Evolutionary conservation across 2,329 filamentous ascomycete genomes (phyloP), one percentile per base, ranked within the genome.

Genomic region (Scytalidium sp.): DNA sequence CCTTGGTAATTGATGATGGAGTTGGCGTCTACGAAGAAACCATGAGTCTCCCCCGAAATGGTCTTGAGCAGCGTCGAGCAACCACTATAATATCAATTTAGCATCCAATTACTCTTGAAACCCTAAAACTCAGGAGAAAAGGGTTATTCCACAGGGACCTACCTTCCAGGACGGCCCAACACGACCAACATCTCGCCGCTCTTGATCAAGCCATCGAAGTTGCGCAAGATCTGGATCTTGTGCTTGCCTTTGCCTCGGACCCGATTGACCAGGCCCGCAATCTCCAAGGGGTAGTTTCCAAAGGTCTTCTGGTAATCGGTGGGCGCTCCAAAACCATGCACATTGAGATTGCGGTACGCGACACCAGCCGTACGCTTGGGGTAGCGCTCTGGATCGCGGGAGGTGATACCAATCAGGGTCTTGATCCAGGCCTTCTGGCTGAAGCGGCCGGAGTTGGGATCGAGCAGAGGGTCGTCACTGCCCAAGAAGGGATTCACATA

Each of bases 221-320:
- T 69, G 25, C 75, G 73, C 17, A 89, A 68, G 53, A 88, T 88
- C 27, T 82, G 61, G 25, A 66, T 66, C 56, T 80, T 80, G 43
- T 71, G 75, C 57, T 75, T 70, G 39, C 75, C 75, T 40, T 51
- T 46, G 41, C 79, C 79, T 23, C 86, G 61, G 1, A 83, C 53
- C 56, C 76, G 69, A 47, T 75, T 73, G 1, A 69, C 61, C n/a
- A 74, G 46, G 10, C 71, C 70, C 1, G 66, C 67, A 0, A 67
- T 59, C 44, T 80, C 77, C 2, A 86, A 66, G 71, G 79, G 81
- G 49, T 85, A 70, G 56, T 86, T 87, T 55, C 68, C 71, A 23
- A 87, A 81, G 55, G 76, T 84, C 68, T 83, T 84, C 62, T 90
- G 86, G 66, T 85, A 90, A 63, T 89, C 85, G 1, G 84, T 88